Base-by-base conservation (phyloP, 148 eudicot genomes). In the Cornus suecica region DNA sequence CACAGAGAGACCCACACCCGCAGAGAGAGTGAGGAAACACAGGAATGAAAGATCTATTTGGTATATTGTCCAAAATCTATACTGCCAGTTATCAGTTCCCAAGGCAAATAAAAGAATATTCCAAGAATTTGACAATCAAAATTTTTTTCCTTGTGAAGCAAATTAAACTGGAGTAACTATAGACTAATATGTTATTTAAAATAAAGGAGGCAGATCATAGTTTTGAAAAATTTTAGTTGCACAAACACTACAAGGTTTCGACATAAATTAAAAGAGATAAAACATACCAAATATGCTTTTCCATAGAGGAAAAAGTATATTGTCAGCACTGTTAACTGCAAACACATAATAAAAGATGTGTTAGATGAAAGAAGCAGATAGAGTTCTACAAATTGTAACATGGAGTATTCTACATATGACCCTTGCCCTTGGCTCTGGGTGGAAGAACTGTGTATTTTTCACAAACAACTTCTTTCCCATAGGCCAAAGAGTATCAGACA, bases 311-410 rank as follows among this genome's bases (percentile, higher is more conserved):
- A 96, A 34, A 90, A 74, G 77, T 93, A 96, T 61, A 96, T 91
- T 73, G 93, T 90, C 81, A 91, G 90, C 88, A 96, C 99, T 22
- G 99, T 96, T 87, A 96, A 83, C 99, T 96, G 97, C 93, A 92
- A 32, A 78, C 6, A 79, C 67, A 78, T 62, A 7, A 54, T 10
- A 66, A 22, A 73, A 37, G 28, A 27, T 29, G 28, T 60, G 70
- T 74, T 23, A 74, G 54, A 70, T 70, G 66, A 30, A 22, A 18
- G 7, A 58, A 68, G 60, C 18, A 48, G 54, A 1, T 48, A 11
- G 67, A 2, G 1, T n/a, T 29, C 61, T 30, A 66, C n/a, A 27
- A 24, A 10, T 13, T 16, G 52, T 45, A 61, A 68, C 13, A 68
- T 8, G 71, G 25, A 26, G 30, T 25, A 79, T n/a, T 45, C 61